These are phyloP conservation scores for Coffea canephora DNA, from an alignment of 257 asterid species.

Conservation along the genomic window DNA sequence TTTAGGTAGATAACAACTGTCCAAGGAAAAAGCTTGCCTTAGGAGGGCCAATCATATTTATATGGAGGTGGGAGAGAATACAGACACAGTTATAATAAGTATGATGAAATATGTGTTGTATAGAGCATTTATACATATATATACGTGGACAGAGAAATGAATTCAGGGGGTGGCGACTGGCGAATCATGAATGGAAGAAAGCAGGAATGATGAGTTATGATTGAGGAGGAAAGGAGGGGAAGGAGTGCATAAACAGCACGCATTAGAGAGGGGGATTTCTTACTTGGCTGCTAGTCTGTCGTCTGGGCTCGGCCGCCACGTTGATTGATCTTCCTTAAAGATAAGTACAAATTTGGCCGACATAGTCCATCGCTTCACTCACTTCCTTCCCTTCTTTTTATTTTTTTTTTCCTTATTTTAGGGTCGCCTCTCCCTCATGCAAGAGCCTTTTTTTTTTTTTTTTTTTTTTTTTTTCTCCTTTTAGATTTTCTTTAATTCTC, in stretches of 20 bases:
- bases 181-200: not conserved
- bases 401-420: not conserved
- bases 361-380: slow-evolving; percentile 28
- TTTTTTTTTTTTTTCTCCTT: too few relatives aligned
- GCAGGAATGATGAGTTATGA: not conserved
- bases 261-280: slow-evolving; percentile 15
- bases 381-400: not conserved
- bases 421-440: not conserved
- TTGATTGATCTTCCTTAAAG: slow-evolving; percentile 33
- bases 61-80: slow-evolving; percentile 35
- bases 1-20: not conserved
- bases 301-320: slow-evolving; percentile 63
- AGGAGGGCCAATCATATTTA: slow-evolving; percentile 31
- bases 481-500: not conserved
- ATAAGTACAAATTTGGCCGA: slow-evolving; percentile 60
- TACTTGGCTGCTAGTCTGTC: slow-evolving; percentile 46
- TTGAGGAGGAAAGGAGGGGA: not conserved
- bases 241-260: slow-evolving; percentile 28
- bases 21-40: slow-evolving; percentile 22
- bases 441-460: too few relatives aligned
- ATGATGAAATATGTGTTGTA: too few relatives aligned
- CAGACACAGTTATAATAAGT: not conserved
- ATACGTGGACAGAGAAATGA: slow-evolving; percentile 5
- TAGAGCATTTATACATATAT: not conserved
- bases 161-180: not conserved